Evolutionary conservation across 345 rosid genomes (phyloP).

Genomic region (Raphanus sativus): DNA sequence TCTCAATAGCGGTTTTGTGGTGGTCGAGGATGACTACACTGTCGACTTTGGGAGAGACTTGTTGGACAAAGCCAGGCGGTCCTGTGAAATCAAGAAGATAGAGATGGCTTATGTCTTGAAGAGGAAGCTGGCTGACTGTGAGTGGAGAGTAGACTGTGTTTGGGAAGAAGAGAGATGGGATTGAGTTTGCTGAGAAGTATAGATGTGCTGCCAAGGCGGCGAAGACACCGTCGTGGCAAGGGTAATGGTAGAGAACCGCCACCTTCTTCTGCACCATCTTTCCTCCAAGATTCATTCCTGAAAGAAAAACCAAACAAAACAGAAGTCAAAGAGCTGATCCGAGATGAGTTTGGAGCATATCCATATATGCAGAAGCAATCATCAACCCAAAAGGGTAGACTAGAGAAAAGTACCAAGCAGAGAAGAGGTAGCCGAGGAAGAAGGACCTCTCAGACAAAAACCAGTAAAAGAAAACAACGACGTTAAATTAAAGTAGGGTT

Average conservation of each 20-base stretch:
- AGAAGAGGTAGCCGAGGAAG: conserved; percentile 6
- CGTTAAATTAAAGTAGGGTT: conserved; percentile 19
- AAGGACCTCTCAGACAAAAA: background rate
- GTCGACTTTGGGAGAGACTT: conserved; percentile 51
- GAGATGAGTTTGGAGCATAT: too few relatives aligned
- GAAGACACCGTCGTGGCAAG: conserved; percentile 79
- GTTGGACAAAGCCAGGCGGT: conserved; percentile 55
- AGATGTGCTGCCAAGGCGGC: conserved; percentile 78
- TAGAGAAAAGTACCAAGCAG: conserved; percentile 21
- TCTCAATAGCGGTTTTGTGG: conserved; percentile 67
- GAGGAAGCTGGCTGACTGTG: conserved; percentile 54
- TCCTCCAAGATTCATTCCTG: conserved; percentile 30
- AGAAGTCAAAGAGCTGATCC: background rate
- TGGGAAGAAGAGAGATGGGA: conserved; percentile 59
- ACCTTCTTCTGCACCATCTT: conserved; percentile 44
- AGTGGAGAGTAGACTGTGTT: conserved; percentile 68
- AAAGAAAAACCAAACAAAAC: background rate
- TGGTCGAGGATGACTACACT: conserved; percentile 64
- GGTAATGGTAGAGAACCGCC: conserved; percentile 72
- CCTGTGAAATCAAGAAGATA: conserved; percentile 80
- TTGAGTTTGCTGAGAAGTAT: conserved; percentile 56
- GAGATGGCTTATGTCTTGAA: conserved; percentile 52
- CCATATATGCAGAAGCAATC: too few relatives aligned
- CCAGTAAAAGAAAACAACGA: background rate
- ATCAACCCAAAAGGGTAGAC: too few relatives aligned